Base-by-base conservation (phyloP, 352 stramenopile species). In the Phytophthora pseudosyringae region DNA sequence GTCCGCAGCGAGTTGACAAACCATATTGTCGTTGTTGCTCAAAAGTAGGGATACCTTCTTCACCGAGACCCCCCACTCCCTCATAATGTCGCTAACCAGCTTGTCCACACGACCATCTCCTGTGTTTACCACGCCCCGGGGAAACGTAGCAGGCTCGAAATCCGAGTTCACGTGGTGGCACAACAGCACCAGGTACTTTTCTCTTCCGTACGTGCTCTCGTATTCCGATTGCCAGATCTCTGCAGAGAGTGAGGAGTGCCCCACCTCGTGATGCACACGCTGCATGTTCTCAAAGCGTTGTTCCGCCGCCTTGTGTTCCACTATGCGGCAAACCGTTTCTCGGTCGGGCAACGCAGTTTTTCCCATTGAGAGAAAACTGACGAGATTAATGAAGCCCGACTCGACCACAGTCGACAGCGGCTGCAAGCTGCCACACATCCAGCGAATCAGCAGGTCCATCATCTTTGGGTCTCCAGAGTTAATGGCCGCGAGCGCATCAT, bases 191-290 rank as follows among this genome's bases (percentile, higher is more conserved):
- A 63, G 21, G 9, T 63, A 55, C 10, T 31, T 62, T 13, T 52
- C 33, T 45, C 31, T 43, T 21, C 48, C 32, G 25, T 40, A 39
- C 6, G 11, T 35, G 35, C 25, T 61, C 21, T 60, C 52, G 18
- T 61, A 61, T 4, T 62, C 16, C 32, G 44, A 47, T 32, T 50
- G 10, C 55, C 55, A 63, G 12, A 63, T 38, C 44, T 63, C 44
- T 11, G 33, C 55, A 5, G 55, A 63, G 33, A 63, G 55, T 12
- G 55, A 63, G 26, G 32, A 62, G 10, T 29, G 21, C 3, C 21
- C 54, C 40, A 46, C 25, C 5, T 54, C 54, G 4, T 54, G 26
- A 12, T 36, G 7, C 43, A 54, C 32, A 21, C 26, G n/a, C 21
- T 38, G 12, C 54, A 62, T 54, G 18, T 32, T 54, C 31, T 45